Percentiles rank a stretch among this genome's conserved stretches.
Conservation (phyloP, 2,329 filamentous ascomycete species). For the Diplodia scrobiculata region DNA sequence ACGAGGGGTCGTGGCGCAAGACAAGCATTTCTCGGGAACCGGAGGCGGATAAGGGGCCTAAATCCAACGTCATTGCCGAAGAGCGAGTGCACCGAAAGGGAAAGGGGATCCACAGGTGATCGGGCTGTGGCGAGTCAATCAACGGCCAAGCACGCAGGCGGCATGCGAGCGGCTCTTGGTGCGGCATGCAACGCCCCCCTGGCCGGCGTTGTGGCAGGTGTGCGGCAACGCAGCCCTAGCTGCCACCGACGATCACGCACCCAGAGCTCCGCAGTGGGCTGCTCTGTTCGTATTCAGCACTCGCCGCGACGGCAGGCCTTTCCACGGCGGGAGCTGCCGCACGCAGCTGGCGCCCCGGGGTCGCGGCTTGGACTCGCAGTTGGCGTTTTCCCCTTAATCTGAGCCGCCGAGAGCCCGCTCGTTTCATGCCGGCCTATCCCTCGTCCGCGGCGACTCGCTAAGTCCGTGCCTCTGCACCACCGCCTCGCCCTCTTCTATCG, state of each 20-base stretch:
- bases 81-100: neutral
- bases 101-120: slow-evolving; percentile 21
- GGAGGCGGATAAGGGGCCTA: slow-evolving; percentile 25
- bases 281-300: slow-evolving; percentile 16
- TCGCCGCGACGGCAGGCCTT: slow-evolving; percentile 18
- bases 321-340: slow-evolving; percentile 25
- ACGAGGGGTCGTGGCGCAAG: slow-evolving; percentile 16
- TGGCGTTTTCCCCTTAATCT: slow-evolving; percentile 26
- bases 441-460: slow-evolving; percentile 12
- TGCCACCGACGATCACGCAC: slow-evolving; percentile 1
- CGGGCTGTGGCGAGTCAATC: slow-evolving; percentile 15
- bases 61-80: slow-evolving; percentile 26
- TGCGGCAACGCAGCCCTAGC: neutral
- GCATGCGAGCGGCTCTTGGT: slow-evolving; percentile 12
- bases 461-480: slow-evolving; percentile 22
- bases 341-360: neutral
- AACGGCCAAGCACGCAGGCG: neutral
- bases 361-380: slow-evolving; percentile 13
- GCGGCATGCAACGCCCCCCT: slow-evolving; percentile 20
- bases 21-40: slow-evolving; percentile 25
- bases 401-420: slow-evolving; percentile 24
- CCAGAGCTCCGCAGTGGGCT: slow-evolving; percentile 8
- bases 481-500: slow-evolving; percentile 25
- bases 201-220: neutral
- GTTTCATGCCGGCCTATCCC: slow-evolving; percentile 24